Percentiles rank a stretch among this genome's conserved stretches.
phyloP scores from a whole-genome alignment of 1,139 yeast genomes.

The Saccharomyces uvarum region DNA sequence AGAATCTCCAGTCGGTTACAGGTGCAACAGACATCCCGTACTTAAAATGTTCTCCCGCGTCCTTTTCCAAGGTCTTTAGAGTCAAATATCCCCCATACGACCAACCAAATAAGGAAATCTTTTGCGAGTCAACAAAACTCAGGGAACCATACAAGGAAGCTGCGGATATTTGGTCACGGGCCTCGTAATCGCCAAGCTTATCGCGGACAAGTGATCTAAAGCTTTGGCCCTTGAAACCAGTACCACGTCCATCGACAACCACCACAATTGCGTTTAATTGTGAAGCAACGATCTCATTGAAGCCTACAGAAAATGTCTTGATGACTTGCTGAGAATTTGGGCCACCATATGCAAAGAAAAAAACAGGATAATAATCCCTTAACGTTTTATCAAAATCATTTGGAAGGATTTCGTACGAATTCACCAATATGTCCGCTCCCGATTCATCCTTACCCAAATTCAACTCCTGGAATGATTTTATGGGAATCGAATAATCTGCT shows the following conservation, averaged over 20 bases:
- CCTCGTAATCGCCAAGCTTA: slow-evolving; percentile 59
- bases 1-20: slow-evolving; percentile 68
- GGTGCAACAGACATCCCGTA: slow-evolving; percentile 78
- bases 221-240: slow-evolving; percentile 57
- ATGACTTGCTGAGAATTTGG: slow-evolving; percentile 71
- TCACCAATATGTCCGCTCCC: slow-evolving; percentile 39
- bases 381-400: slow-evolving; percentile 46
- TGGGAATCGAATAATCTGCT: slow-evolving; percentile 43
- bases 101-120: slow-evolving; percentile 78
- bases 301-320: slow-evolving; percentile 46
- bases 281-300: slow-evolving; percentile 60
- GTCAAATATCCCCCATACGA: slow-evolving; percentile 78
- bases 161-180: slow-evolving; percentile 62
- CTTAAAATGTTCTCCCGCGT: slow-evolving; percentile 50
- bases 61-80: slow-evolving; percentile 63
- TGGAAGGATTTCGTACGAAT: slow-evolving; percentile 59
- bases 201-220: slow-evolving; percentile 62
- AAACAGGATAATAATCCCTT: slow-evolving; percentile 51
- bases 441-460: slow-evolving; percentile 43
- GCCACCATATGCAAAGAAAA: slow-evolving; percentile 72
- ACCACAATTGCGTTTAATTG: slow-evolving; percentile 66
- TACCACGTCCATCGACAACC: slow-evolving; percentile 78
- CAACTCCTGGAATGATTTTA: slow-evolving; percentile 40
- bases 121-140: slow-evolving; percentile 48
- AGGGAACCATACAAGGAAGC: slow-evolving; percentile 51